phyloP scores from a whole-genome alignment of 768 basidiomycete genomes.

The Phaeolepiota aurea region DNA sequence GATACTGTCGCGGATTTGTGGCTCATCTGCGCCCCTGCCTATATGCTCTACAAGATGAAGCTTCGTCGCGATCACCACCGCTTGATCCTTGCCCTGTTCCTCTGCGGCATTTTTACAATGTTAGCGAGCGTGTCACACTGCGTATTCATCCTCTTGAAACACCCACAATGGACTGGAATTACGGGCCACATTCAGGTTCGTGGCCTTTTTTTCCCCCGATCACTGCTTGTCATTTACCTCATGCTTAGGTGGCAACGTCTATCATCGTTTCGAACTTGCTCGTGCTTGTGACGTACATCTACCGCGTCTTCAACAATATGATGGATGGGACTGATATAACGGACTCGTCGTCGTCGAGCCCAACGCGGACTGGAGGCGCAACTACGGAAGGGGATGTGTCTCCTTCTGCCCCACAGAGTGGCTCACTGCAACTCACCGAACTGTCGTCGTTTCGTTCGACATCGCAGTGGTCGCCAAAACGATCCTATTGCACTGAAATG shows the following conservation, averaged over 20 bases:
- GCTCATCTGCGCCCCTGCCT: slow-evolving; percentile 5
- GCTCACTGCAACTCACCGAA: too few species aligned
- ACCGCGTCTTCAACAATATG: neutral
- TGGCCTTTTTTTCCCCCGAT: neutral
- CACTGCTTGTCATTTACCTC: too few species aligned
- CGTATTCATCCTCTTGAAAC: slow-evolving; percentile 3
- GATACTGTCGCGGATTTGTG: slow-evolving; percentile 8
- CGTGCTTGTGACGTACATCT: neutral
- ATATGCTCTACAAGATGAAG: slow-evolving; percentile 7
- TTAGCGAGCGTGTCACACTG: slow-evolving; percentile 5
- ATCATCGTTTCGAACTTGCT: slow-evolving; percentile 1
- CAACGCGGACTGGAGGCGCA: too few species aligned
- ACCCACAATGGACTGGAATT: neutral
- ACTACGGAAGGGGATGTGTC: too few species aligned
- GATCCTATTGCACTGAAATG: too few species aligned
- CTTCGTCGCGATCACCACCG: slow-evolving; percentile 2
- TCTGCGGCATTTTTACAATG: slow-evolving; percentile 7
- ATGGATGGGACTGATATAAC: too few species aligned
- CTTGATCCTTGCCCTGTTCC: slow-evolving; percentile 6
- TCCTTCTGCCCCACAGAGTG: too few species aligned
- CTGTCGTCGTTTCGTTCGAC: too few species aligned
- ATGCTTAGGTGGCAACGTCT: neutral
- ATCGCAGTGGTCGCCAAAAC: too few species aligned
- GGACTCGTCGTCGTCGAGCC: neutral
- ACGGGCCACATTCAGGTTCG: slow-evolving; percentile 7